phyloP scores from a whole-genome alignment of 345 rosid genomes.

The Ricinus communis region DNA sequence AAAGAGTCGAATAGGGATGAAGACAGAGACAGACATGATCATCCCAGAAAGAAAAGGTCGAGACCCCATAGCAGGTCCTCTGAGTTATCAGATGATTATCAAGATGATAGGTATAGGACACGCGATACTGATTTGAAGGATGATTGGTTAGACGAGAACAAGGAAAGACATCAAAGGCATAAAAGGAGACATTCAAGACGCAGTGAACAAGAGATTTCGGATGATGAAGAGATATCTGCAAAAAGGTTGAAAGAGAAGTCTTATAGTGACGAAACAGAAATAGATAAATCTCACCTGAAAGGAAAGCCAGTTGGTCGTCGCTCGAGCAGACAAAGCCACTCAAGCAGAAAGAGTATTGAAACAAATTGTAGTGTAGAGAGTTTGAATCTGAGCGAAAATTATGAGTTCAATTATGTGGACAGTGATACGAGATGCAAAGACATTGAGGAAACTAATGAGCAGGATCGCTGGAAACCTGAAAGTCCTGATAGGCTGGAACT shows the following conservation, averaged over 20 bases:
- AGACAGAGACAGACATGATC: conserved; percentile 22
- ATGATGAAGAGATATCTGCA: conserved; percentile 9
- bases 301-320: neutral
- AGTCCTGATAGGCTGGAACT: conserved; percentile 8
- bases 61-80: conserved; percentile 11
- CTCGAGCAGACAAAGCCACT: conserved; percentile 17
- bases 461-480: conserved; percentile 34
- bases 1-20: conserved; percentile 26
- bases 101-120: neutral
- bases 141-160: conserved; percentile 23
- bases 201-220: conserved; percentile 22
- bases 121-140: conserved; percentile 23
- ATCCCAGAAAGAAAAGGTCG: conserved; percentile 19
- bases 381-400: neutral
- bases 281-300: conserved; percentile 12
- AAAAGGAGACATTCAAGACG: conserved; percentile 26
- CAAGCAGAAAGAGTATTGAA: conserved; percentile 14
- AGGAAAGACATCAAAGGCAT: conserved; percentile 24
- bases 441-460: neutral
- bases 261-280: neutral
- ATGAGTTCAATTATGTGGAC: conserved; percentile 1
- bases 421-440: neutral
- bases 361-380: conserved; percentile 8
- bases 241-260: conserved; percentile 17
- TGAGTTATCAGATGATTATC: conserved; percentile 21